phyloP scores from a whole-genome alignment of 1,284 basidiomycete species.

The Flammula alnicola region DNA sequence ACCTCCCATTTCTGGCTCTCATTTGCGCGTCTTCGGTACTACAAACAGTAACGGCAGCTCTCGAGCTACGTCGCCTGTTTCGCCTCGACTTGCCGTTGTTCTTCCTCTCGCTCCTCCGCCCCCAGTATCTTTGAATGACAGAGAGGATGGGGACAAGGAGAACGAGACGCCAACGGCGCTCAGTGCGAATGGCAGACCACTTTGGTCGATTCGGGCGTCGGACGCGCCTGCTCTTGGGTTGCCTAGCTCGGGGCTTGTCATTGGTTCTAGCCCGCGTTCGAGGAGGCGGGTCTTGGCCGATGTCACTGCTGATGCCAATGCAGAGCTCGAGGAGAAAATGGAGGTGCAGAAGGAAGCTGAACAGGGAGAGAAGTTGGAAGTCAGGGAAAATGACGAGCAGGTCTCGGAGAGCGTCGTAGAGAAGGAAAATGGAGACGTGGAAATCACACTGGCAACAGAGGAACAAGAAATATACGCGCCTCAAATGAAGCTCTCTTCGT shows the following conservation, averaged over 20 bases:
- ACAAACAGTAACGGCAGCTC: neutral
- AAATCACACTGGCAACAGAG: neutral
- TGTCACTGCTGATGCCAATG: neutral
- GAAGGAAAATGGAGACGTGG: neutral
- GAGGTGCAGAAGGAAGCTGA: neutral
- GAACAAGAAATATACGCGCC: neutral
- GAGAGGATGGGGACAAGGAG: constrained; percentile 14
- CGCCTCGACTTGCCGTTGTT: constrained; percentile 2
- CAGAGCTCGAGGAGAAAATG: constrained; percentile 9
- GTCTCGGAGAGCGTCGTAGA: constrained; percentile 1
- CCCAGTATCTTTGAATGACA: neutral
- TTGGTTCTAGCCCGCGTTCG: constrained; percentile 1
- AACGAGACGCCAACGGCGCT: constrained; percentile 5
- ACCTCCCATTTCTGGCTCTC: constrained; percentile 18
- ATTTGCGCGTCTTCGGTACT: neutral
- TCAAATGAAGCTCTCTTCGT: constrained; percentile 10
- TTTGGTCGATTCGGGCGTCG: constrained; percentile 34
- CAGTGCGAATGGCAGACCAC: constrained; percentile 20
- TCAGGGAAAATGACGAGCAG: neutral
- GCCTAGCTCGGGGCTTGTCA: constrained; percentile 7
- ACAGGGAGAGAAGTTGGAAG: constrained; percentile 1
- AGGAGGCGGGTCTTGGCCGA: constrained; percentile 9
- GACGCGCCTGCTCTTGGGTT: constrained; percentile 36
- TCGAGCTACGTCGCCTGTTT: constrained; percentile 7
- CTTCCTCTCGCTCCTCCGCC: constrained; percentile 1